Conservation (phyloP, 495 filamentous ascomycete species). For the Podospora pseudocomata region DNA sequence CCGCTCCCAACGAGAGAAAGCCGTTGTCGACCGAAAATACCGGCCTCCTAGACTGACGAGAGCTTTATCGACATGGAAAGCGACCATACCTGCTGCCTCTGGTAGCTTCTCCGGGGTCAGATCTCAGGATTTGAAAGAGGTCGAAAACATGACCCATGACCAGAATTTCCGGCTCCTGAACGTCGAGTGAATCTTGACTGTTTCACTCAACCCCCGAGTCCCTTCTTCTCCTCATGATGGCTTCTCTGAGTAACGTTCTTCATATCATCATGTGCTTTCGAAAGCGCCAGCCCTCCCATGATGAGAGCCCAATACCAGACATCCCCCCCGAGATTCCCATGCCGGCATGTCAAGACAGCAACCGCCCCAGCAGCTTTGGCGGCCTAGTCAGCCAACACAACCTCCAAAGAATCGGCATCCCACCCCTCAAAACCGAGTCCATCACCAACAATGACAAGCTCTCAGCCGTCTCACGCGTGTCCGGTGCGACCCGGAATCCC, state of each 20-base stretch:
- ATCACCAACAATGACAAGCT: not conserved
- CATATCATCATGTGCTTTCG: not conserved
- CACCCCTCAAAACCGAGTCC: not conserved
- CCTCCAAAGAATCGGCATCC: not conserved
- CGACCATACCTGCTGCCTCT: not conserved
- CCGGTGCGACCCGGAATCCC: not conserved
- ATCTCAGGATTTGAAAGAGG: not conserved
- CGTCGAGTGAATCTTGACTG: not conserved
- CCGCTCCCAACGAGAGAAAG: not conserved
- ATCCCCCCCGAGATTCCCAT: constrained; percentile 5
- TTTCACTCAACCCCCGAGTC: not conserved
- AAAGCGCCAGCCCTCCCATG: not conserved
- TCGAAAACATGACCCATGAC: not conserved
- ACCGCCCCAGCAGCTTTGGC: not conserved
- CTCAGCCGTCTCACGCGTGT: not conserved
- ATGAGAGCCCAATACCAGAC: constrained; percentile 7
- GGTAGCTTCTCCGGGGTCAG: not conserved
- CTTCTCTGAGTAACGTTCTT: not conserved
- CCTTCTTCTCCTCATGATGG: not conserved
- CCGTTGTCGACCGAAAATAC: not conserved
- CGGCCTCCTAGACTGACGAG: not conserved
- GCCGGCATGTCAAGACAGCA: constrained; percentile 3
- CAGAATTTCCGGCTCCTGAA: not conserved
- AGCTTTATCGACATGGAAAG: not conserved
- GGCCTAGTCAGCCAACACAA: constrained; percentile 2